phyloP scores from a whole-genome alignment of 2,329 filamentous ascomycete species.

The Botrytis deweyae region DNA sequence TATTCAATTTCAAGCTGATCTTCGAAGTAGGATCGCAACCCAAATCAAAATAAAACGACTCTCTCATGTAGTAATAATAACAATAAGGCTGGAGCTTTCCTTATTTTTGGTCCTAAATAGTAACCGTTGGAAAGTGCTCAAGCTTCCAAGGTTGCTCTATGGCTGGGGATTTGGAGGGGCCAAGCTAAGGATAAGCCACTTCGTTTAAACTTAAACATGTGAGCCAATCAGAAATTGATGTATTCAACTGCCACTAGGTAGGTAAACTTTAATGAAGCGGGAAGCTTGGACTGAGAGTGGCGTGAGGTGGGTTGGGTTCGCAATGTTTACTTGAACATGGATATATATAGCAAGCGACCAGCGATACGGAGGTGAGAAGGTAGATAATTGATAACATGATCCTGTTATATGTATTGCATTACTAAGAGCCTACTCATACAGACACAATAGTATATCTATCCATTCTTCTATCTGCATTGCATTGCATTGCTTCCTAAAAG shows the following conservation, averaged over 20 bases:
- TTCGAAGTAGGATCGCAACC: not conserved
- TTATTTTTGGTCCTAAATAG: not conserved
- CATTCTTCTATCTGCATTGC: not conserved
- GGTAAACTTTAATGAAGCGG: not conserved
- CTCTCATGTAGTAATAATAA: not conserved
- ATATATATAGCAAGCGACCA: not conserved
- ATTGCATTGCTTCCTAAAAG: not conserved
- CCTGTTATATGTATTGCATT: too few relatives aligned
- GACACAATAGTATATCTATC: not conserved
- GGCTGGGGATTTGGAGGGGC: not conserved
- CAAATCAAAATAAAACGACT: not conserved
- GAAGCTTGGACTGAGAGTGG: not conserved
- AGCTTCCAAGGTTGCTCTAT: not conserved
- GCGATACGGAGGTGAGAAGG: too few relatives aligned
- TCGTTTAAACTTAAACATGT: not conserved
- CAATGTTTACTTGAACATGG: not conserved
- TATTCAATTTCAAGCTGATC: not conserved
- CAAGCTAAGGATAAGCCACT: conserved; percentile 5
- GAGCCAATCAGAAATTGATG: not conserved
- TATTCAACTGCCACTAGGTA: not conserved
- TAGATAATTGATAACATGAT: not conserved
- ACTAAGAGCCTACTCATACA: not conserved
- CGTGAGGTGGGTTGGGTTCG: not conserved
- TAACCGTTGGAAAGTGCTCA: not conserved
- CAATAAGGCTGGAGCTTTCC: not conserved